phyloP scores from a whole-genome alignment of 495 filamentous ascomycete genomes.

The Amphirosellinia nigrospora region DNA sequence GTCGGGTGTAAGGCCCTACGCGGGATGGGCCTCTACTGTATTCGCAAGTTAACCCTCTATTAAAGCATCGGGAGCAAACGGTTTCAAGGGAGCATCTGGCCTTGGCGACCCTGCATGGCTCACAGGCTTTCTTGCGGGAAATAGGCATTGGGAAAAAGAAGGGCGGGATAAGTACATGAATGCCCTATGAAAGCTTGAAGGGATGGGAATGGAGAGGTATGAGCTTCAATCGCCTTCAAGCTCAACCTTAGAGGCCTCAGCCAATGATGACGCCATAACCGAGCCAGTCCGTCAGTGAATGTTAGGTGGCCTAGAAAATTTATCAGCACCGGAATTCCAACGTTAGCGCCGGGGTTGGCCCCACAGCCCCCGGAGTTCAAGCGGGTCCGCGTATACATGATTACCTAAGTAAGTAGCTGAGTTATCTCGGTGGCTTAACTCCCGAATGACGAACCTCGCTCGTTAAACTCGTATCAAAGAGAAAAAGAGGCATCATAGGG shows the following conservation, averaged over 20 bases:
- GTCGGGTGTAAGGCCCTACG: background rate
- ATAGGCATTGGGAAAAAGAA: constrained; percentile 1
- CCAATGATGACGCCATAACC: background rate
- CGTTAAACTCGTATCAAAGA: background rate
- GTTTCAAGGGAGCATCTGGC: constrained; percentile 13
- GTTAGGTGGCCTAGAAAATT: background rate
- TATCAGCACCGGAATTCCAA: constrained; percentile 16
- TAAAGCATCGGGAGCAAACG: background rate
- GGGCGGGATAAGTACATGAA: background rate
- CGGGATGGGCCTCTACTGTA: background rate
- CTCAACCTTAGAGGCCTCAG: background rate
- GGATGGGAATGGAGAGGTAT: background rate
- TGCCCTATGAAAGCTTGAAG: background rate
- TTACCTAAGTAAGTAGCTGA: background rate
- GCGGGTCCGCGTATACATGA: background rate
- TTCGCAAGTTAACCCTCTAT: constrained; percentile 8
- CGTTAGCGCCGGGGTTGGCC: background rate
- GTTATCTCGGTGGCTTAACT: background rate
- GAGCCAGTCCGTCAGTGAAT: background rate
- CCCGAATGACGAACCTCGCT: background rate
- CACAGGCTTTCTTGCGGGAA: constrained; percentile 19
- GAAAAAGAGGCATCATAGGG: no score
- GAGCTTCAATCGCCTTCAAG: background rate
- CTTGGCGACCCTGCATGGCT: constrained; percentile 13
- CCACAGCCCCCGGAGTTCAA: constrained; percentile 6